Percentiles rank a stretch among this genome's conserved stretches.
These are phyloP conservation scores for Pseudogymnoascus sp. DNA, from an alignment of 2,329 filamentous ascomycete species.

Conservation along the genomic window DNA sequence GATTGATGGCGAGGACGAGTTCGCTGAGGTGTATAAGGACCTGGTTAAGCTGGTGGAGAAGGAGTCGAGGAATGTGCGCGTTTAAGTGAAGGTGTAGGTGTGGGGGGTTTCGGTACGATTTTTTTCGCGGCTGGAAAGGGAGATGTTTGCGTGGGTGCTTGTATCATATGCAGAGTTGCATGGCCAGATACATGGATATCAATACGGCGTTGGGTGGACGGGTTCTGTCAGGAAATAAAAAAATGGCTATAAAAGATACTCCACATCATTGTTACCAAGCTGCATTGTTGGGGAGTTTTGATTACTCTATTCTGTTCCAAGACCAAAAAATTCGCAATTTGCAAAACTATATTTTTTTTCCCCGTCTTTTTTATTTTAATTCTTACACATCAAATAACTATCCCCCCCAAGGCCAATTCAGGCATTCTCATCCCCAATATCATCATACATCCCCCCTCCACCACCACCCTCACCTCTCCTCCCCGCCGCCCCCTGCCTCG, in stretches of 20 bases:
- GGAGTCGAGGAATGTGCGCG: constrained; percentile 45
- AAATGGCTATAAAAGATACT: constrained; percentile 2
- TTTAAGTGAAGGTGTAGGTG: constrained; percentile 16
- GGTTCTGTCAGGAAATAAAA: constrained; percentile 3
- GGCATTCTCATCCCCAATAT: background rate
- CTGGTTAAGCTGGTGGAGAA: constrained; percentile 60
- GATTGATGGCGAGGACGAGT: constrained; percentile 47
- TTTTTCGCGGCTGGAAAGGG: constrained; percentile 2
- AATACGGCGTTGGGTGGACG: constrained; percentile 1
- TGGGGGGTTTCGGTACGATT: background rate
- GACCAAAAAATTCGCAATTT: background rate
- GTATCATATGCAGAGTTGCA: constrained; percentile 6
- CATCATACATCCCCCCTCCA: background rate
- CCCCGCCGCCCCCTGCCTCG: background rate
- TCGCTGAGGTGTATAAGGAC: constrained; percentile 55
- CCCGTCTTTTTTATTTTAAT: background rate
- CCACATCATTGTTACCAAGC: background rate
- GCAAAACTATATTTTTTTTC: background rate
- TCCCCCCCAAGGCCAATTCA: background rate
- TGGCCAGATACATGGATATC: constrained; percentile 5
- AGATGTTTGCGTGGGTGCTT: constrained; percentile 4
- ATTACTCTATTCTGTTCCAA: background rate
- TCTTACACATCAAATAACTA: background rate
- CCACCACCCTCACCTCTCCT: background rate
- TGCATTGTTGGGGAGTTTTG: background rate